Evolutionary conservation across 176 grass and related monocot genomes (phyloP), one percentile per base, ranked within the genome.

Genomic region (Areca catechu): DNA sequence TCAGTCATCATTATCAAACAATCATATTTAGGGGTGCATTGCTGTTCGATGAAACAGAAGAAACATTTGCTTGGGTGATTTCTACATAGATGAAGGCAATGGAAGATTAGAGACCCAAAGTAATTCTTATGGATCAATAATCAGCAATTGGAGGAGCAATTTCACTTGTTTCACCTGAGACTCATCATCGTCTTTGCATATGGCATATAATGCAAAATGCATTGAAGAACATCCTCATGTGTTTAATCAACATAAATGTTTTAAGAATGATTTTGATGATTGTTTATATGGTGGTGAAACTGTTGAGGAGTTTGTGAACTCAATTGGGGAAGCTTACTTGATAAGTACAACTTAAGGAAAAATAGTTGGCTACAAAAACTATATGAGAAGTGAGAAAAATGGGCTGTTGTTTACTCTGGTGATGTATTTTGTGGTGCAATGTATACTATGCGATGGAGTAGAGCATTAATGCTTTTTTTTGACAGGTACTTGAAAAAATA

Each of bases 61-160:
- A 82, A 65, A 86, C 91, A 62, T 86, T 86, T 66, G 90, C 81
- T 30, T 96, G 91, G 91, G 65, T 96, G 71, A 69, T 96, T 57
- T 82, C 90, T 56, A 79, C 82, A 49, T 96, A 84, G 79, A 84
- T 79, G 69, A 53, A 10, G 50, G 80, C 76, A 16, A 90, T 90
- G 86, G 79, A 71, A 20, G 76, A 67, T 25, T 90, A 87, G 68
- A 71, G 81, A n/a, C 86, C 91, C 48, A 75, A 77, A 27, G 82
- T 68, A 56, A 65, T 96, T 68, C 77, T 87, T 29, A 90, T 80
- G n/a, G 80, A 79, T 74, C 71, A 24, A 56, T 74, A 54, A 73
- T 57, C 57, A 56, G 24, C 63, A 62, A 84, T 96, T 57, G 81
- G 63, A 70, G 77, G 87, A 81, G 72, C 82, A 51, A 66, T 86